A percentile compares a stretch with the other conserved stretches of the same genome.
Conservation (phyloP, 768 basidiomycete species). For the Tylopilus plumbeoviolaceoides region DNA sequence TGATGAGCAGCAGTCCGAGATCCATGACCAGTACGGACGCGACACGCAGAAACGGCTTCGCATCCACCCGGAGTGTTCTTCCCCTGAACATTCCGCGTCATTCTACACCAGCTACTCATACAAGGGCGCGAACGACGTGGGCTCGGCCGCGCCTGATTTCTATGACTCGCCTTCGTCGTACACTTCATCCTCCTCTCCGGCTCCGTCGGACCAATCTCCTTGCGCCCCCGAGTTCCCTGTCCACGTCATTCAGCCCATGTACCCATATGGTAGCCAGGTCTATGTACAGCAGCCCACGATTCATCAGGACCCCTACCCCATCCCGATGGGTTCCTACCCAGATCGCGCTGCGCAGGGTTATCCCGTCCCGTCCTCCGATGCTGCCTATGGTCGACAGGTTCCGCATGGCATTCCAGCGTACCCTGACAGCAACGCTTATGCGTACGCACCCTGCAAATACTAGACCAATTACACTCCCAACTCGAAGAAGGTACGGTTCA, state of each 20-base stretch:
- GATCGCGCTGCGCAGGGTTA: conserved; percentile 14
- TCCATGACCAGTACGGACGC: conserved; percentile 3
- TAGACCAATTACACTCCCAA: background rate
- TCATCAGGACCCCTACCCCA: conserved; percentile 13
- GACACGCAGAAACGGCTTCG: conserved; percentile 18
- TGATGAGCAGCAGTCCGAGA: conserved; percentile 12
- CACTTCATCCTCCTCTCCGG: conserved; percentile 24
- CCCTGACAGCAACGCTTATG: conserved; percentile 12
- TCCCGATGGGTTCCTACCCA: conserved; percentile 3
- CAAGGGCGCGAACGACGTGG: conserved; percentile 13
- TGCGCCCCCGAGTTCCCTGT: conserved; percentile 8
- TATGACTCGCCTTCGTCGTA: conserved; percentile 20
- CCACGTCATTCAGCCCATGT: background rate
- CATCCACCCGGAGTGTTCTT: conserved; percentile 5
- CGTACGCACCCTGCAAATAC: conserved; percentile 7
- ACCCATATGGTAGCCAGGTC: background rate
- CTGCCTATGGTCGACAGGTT: conserved; percentile 5
- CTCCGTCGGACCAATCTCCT: conserved; percentile 23
- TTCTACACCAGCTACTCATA: conserved; percentile 11
- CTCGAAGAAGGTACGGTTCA: background rate
- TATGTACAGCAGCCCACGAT: conserved; percentile 7
- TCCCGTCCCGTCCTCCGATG: conserved; percentile 6
- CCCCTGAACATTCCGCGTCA: conserved; percentile 4
- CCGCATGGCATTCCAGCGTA: conserved; percentile 13
- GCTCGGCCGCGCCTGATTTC: conserved; percentile 10